phyloP scores from a whole-genome alignment of 495 filamentous ascomycete genomes.

The Annulohypoxylon stygium region DNA sequence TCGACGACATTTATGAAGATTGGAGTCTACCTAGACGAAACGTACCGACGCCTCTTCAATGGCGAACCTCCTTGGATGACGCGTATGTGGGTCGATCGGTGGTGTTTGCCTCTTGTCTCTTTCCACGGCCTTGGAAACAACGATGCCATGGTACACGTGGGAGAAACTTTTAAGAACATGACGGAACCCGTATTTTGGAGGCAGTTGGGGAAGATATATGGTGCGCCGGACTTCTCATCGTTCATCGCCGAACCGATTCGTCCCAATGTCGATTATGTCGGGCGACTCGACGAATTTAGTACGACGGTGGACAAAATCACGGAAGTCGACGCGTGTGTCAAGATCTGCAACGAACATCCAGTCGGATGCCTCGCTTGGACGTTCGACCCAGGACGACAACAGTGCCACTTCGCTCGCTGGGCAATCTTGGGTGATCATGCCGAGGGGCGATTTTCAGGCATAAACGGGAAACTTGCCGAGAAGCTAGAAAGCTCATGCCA shows the following conservation, averaged over 20 bases:
- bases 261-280: conserved; percentile 57
- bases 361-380: conserved; percentile 60
- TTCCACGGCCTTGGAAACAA: conserved; percentile 57
- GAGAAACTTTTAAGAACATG: conserved; percentile 52
- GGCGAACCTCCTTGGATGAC: conserved; percentile 59
- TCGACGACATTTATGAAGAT: conserved; percentile 56
- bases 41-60: conserved; percentile 60
- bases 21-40: conserved; percentile 60
- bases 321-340: conserved; percentile 50
- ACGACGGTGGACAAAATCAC: conserved; percentile 49
- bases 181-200: conserved; percentile 56
- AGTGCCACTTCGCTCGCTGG: conserved; percentile 59
- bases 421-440: conserved; percentile 57
- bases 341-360: conserved; percentile 48
- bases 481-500: conserved; percentile 46
- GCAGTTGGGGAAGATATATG: conserved; percentile 56
- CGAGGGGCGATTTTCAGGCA: conserved; percentile 51
- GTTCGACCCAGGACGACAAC: conserved; percentile 50
- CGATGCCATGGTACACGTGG: conserved; percentile 53
- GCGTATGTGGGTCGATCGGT: conserved; percentile 56
- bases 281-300: conserved; percentile 51
- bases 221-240: conserved; percentile 48
- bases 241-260: conserved; percentile 48
- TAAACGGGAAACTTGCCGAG: conserved; percentile 49
- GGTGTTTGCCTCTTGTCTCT: conserved; percentile 57